Evolutionary conservation across 2,329 filamentous ascomycete species (phyloP).

Genomic region (Dothideomycetes sp.): DNA sequence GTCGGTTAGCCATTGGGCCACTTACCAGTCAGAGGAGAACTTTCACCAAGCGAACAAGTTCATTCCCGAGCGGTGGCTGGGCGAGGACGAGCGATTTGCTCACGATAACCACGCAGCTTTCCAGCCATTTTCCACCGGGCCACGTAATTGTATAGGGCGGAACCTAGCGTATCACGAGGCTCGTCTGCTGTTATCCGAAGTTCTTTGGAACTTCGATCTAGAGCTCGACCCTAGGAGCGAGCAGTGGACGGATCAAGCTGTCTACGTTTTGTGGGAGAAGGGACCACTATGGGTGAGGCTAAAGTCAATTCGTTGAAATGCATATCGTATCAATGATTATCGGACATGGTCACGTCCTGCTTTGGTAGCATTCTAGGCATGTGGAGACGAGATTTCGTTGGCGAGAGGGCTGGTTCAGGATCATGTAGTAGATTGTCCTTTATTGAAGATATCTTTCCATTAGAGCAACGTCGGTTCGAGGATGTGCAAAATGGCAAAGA

Average conservation of each 20-base stretch:
- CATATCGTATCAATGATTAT: too few species aligned
- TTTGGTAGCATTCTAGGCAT: too few species aligned
- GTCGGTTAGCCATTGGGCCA: slow-evolving; percentile 7
- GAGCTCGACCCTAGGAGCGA: slow-evolving; percentile 5
- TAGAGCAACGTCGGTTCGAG: too few species aligned
- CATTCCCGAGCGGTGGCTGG: slow-evolving; percentile 20
- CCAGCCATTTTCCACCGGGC: slow-evolving; percentile 21
- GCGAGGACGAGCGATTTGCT: slow-evolving; percentile 15
- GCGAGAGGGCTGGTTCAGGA: too few species aligned
- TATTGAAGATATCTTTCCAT: too few species aligned
- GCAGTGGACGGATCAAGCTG: slow-evolving; percentile 3
- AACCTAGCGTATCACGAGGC: slow-evolving; percentile 27
- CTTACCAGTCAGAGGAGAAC: slow-evolving; percentile 9
- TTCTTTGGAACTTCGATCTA: slow-evolving; percentile 27
- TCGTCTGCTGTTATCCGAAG: slow-evolving; percentile 23
- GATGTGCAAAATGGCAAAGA: too few species aligned
- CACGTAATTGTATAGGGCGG: slow-evolving; percentile 17
- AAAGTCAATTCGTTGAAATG: too few species aligned
- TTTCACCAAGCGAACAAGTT: slow-evolving; percentile 15
- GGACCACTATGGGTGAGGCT: slow-evolving; percentile 5
- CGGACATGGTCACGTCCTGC: too few species aligned
- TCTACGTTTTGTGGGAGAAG: slow-evolving; percentile 5
- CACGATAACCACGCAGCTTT: slow-evolving; percentile 16
- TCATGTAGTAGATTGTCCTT: too few species aligned
- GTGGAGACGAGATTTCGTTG: too few species aligned